Percentiles rank a stretch among this genome's conserved stretches.
These are phyloP conservation scores for Pascua sp. DNA, from an alignment of 1,284 basidiomycete species.

Conservation along the genomic window DNA sequence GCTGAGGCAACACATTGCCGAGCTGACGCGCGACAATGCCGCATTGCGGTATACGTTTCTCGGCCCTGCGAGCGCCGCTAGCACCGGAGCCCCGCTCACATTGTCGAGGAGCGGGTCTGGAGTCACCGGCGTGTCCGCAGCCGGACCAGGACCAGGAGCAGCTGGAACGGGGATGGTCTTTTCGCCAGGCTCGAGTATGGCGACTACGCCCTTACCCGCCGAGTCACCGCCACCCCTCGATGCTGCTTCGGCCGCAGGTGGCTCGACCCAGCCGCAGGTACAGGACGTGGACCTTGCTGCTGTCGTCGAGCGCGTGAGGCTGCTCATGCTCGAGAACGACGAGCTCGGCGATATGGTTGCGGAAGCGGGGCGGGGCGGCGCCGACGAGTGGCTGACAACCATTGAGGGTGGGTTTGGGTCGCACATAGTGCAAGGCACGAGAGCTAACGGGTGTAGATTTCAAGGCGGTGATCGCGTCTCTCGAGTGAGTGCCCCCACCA, in stretches of 20 bases:
- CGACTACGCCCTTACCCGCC: conserved; percentile 12
- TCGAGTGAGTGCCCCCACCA: conserved; percentile 30
- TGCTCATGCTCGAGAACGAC: conserved; percentile 41
- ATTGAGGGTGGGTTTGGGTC: conserved; percentile 29
- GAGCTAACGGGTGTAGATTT: conserved; percentile 27
- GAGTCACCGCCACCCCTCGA: conserved; percentile 5
- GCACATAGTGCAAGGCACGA: not conserved
- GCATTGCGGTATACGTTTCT: conserved; percentile 44
- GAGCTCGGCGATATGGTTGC: conserved; percentile 46
- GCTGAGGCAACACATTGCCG: conserved; percentile 36
- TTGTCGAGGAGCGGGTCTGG: no score
- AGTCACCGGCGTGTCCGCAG: no score
- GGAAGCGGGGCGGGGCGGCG: conserved; percentile 27
- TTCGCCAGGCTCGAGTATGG: conserved; percentile 13
- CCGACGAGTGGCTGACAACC: conserved; percentile 32
- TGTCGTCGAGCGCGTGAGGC: conserved; percentile 37
- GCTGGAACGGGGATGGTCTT: not conserved
- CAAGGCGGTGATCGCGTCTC: conserved; percentile 33
- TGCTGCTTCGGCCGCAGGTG: not conserved
- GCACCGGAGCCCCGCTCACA: not conserved
- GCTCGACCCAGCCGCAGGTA: not conserved
- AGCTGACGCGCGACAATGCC: conserved; percentile 40
- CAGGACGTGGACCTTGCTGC: conserved; percentile 28
- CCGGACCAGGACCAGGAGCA: no score
- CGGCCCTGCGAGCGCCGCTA: conserved; percentile 8